Evolutionary conservation across 2,329 filamentous ascomycete species (phyloP).

Genomic region (Penicillium sp.): DNA sequence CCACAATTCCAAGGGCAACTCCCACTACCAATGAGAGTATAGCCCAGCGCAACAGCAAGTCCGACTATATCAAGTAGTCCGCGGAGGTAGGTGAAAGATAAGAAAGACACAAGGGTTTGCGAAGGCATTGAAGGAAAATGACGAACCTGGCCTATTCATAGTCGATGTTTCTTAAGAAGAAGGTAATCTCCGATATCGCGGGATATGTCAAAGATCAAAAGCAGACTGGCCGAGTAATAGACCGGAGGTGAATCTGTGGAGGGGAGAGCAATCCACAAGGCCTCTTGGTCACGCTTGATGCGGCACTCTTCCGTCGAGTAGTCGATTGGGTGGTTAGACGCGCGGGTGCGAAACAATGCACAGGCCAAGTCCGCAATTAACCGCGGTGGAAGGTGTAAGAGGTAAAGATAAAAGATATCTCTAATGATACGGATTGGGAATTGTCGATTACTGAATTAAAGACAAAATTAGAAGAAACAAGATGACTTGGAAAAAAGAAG

Average conservation of each 20-base stretch:
- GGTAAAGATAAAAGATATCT: not conserved
- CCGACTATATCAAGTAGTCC: not conserved
- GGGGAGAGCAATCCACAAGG: constrained; percentile 20
- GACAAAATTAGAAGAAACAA: not conserved
- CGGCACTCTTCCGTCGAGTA: constrained; percentile 28
- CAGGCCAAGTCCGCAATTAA: constrained; percentile 4
- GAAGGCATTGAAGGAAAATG: constrained; percentile 28
- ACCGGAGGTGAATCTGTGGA: constrained; percentile 13
- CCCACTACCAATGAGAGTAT: not conserved
- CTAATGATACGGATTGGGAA: not conserved
- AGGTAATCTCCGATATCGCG: constrained; percentile 5
- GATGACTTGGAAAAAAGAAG: not conserved
- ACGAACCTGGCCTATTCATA: constrained; percentile 53
- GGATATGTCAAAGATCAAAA: constrained; percentile 15
- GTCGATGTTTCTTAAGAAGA: constrained; percentile 10
- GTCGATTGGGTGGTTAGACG: constrained; percentile 26
- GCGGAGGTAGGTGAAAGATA: constrained; percentile 4
- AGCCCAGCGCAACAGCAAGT: constrained; percentile 11
- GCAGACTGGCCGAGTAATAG: constrained; percentile 9
- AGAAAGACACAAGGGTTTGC: constrained; percentile 5
- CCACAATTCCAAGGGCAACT: not conserved
- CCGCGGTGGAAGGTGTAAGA: not conserved
- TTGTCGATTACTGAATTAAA: not conserved
- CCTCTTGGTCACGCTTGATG: constrained; percentile 22
- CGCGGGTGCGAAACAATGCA: constrained; percentile 18